Percentiles rank a stretch among this genome's conserved stretches.
These are phyloP conservation scores for Udeniomyces megalosporus DNA, from an alignment of 768 basidiomycete species.

Conservation along the genomic window DNA sequence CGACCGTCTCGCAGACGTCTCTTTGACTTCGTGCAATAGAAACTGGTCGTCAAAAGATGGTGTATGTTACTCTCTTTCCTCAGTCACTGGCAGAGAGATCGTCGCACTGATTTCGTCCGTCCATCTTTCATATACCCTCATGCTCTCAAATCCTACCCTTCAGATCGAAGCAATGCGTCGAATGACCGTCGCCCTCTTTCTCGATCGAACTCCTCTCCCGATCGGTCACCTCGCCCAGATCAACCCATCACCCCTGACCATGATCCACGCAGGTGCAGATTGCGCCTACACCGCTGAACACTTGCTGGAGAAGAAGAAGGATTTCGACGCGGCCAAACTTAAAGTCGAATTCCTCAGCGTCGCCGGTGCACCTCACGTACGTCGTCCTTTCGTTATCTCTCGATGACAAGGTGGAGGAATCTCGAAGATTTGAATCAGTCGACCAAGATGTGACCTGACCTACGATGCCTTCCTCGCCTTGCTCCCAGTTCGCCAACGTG, in stretches of 20 bases:
- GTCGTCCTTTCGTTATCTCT: neutral
- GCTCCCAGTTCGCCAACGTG: neutral
- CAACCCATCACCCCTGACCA: neutral
- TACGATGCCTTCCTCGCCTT: neutral
- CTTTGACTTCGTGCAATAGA: neutral
- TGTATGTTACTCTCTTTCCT: neutral
- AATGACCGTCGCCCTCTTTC: slow-evolving; percentile 1
- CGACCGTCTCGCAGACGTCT: neutral
- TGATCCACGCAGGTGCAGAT: neutral
- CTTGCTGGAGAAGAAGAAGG: neutral
- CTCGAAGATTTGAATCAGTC: neutral
- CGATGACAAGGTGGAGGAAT: no score
- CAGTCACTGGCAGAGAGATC: no score
- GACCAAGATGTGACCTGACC: no score
- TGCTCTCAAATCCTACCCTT: no score
- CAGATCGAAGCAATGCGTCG: neutral
- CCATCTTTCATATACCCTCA: neutral
- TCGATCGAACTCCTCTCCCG: neutral
- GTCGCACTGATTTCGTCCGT: neutral
- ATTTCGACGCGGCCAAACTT: neutral
- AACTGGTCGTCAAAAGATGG: neutral
- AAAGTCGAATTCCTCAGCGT: neutral
- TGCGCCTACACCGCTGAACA: neutral
- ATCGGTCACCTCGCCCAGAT: neutral
- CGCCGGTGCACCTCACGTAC: neutral